Conservation (phyloP, 140 eudicot species). For the Anethum foeniculum region DNA sequence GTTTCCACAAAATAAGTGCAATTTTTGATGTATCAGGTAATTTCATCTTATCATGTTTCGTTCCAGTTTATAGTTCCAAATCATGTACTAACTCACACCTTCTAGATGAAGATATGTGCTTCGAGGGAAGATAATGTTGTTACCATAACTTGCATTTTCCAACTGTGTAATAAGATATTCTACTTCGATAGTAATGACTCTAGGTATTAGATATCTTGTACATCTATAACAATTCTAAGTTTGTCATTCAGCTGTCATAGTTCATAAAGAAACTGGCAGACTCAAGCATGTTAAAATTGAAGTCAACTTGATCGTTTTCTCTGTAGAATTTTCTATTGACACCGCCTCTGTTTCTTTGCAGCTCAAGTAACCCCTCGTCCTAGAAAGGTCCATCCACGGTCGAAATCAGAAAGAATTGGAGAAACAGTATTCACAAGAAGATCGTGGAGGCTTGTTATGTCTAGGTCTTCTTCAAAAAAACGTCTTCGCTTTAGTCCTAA, state of each 20-base stretch:
- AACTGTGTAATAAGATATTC: neutral
- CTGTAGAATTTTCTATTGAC: neutral
- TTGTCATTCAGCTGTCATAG: neutral
- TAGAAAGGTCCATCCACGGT: neutral
- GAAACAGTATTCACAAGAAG: neutral
- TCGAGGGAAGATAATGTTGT: neutral
- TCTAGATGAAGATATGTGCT: neutral
- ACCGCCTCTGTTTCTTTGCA: neutral
- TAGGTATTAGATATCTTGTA: neutral
- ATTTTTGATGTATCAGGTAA: neutral
- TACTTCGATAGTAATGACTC: neutral
- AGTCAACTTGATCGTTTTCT: neutral
- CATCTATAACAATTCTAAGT: neutral
- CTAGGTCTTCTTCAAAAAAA: neutral
- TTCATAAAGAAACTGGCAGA: neutral
- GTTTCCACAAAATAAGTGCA: neutral
- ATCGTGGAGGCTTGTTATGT: neutral
- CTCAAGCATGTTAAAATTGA: neutral
- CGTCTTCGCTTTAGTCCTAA: neutral
- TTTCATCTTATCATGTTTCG: neutral
- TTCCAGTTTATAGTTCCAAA: conserved; percentile 2
- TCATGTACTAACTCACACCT: neutral
- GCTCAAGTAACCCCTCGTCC: neutral
- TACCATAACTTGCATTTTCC: neutral
- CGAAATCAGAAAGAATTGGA: neutral